A percentile compares a stretch with the other conserved stretches of the same genome.
Conservation (phyloP, 805 yeast species). For the Ogataea trehaloabstinens region DNA sequence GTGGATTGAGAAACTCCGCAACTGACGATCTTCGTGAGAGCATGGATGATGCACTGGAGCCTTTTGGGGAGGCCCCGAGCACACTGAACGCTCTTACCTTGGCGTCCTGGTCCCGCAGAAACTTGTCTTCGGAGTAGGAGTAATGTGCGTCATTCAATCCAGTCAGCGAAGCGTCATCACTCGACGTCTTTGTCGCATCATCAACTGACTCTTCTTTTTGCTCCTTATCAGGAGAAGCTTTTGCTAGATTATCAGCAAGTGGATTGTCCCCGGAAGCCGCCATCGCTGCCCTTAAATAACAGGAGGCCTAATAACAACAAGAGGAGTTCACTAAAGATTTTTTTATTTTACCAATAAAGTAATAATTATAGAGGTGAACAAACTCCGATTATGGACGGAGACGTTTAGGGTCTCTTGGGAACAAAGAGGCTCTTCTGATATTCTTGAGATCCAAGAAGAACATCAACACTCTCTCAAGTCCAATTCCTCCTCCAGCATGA, state of each 20-base stretch:
- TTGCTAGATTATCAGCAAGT: no score
- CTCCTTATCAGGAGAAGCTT: slow-evolving; percentile 1
- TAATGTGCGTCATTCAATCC: slow-evolving; percentile 42
- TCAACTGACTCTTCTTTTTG: slow-evolving; percentile 7
- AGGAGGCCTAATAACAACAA: no score
- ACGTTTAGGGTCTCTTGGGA: slow-evolving; percentile 98
- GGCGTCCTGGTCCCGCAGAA: slow-evolving; percentile 64
- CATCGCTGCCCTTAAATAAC: no score
- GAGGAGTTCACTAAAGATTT: no score
- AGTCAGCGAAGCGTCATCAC: not conserved
- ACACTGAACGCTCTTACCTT: slow-evolving; percentile 59
- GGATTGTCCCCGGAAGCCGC: slow-evolving; percentile 5
- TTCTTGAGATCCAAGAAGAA: slow-evolving; percentile 95
- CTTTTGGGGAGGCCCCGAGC: slow-evolving; percentile 32
- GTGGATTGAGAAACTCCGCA: slow-evolving; percentile 36
- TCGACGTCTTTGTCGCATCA: no score
- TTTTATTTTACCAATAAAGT: no score
- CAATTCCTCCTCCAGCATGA: slow-evolving; percentile 99
- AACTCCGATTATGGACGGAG: slow-evolving; percentile 88
- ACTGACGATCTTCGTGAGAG: slow-evolving; percentile 34
- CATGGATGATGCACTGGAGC: slow-evolving; percentile 26
- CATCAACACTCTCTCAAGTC: slow-evolving; percentile 98
- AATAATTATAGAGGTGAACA: no score
- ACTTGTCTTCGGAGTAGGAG: slow-evolving; percentile 63
- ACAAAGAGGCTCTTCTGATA: slow-evolving; percentile 96